Evolutionary conservation across 2,329 filamentous ascomycete genomes (phyloP), one percentile per base, ranked within the genome.

Genomic region (Penicillium hordei): DNA sequence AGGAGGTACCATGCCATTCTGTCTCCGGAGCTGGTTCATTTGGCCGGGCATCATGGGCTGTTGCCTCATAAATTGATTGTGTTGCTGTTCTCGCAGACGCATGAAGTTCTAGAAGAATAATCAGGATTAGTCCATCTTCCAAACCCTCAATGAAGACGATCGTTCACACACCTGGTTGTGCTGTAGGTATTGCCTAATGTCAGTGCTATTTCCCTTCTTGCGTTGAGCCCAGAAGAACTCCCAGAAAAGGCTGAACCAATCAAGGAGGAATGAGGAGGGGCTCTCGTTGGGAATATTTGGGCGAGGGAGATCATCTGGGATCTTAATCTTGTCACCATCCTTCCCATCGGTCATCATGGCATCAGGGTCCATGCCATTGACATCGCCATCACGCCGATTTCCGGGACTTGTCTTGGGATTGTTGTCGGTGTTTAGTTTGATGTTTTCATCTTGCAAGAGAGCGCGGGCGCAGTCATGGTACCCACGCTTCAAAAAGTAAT

Each of bases 161-260:
- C n/a, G 29, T 50, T 31, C 34, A 65, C 60, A 33, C 65, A 95
- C 93, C 83, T 95, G 90, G 62, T 89, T 92, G 70, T 95, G 90
- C 59, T 83, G 79, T 57, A 95, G 85, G 75, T 96, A 96, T 78
- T 90, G 86, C 62, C 83, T 83, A 46, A 91, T 87, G 59, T 84
- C 83, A 27, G 79, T 76, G 70, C 82, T 87, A 55, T 83, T 83
- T 54, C 84, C 85, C 73, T 86, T 88, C 68, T 83, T 85, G 70
- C 91, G 89, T 72, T 93, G 90, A 55, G 91, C 91, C 70, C 87
- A 87, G 76, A 90, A 95, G 67, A 97, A 91, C 70, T 99, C 94
- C 92, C 92, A 97, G 75, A 99, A 99, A 52, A 97, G 84, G 70
- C 88, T 91, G 80, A 95, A 99, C 94, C 94, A 99, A 70, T 97